phyloP scores from a whole-genome alignment of 2,329 filamentous ascomycete genomes.

The Stagonosporopsis tanaceti region DNA sequence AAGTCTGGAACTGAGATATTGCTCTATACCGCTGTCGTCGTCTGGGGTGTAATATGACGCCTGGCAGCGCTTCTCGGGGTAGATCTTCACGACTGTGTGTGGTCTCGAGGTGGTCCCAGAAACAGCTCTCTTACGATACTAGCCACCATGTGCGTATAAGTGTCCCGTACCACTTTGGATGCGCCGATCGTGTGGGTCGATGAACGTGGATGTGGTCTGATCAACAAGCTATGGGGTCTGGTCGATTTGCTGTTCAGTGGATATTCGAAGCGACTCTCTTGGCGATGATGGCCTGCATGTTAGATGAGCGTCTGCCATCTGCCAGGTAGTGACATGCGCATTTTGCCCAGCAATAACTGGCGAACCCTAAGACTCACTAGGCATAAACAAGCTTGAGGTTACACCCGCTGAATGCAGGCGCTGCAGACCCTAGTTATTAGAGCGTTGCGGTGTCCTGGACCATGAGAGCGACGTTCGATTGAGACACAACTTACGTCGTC shows the following conservation, averaged over 20 bases:
- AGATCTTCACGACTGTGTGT: slow-evolving; percentile 24
- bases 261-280: not conserved
- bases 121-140: slow-evolving; percentile 24
- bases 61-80: slow-evolving; percentile 26
- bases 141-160: slow-evolving; percentile 45
- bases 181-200: slow-evolving; percentile 9
- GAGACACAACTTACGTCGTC: slow-evolving; percentile 35
- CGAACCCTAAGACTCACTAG: slow-evolving; percentile 38
- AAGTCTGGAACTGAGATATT: slow-evolving; percentile 1
- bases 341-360: slow-evolving; percentile 34
- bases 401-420: slow-evolving; percentile 33
- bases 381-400: slow-evolving; percentile 18
- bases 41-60: slow-evolving; percentile 38
- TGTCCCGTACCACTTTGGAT: slow-evolving; percentile 36
- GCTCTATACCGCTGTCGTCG: slow-evolving; percentile 14
- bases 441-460: slow-evolving; percentile 29
- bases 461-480: slow-evolving; percentile 46
- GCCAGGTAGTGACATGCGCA: not conserved
- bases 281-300: not conserved
- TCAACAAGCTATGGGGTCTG: not conserved
- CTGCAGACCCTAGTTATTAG: slow-evolving; percentile 37
- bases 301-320: not conserved
- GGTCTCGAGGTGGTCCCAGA: slow-evolving; percentile 31
- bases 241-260: not conserved
- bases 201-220: not conserved